Evolutionary conservation across 306 rosid species (phyloP).

Genomic region (Quercus cerris): DNA sequence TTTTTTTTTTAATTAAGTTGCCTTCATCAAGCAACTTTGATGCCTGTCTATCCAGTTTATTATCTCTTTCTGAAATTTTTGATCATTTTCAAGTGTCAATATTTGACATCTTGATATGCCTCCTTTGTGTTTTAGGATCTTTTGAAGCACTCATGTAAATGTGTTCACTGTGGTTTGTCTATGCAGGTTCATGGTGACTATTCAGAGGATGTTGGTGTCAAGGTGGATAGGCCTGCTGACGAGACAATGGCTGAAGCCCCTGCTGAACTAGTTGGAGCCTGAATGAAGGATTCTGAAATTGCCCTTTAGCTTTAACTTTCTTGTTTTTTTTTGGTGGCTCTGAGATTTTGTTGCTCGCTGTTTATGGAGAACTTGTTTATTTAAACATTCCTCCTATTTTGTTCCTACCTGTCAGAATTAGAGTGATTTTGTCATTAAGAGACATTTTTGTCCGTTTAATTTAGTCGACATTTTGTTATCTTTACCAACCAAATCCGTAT

Average conservation of each 20-base stretch:
- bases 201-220: conserved; percentile 68
- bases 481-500: neutral
- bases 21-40: neutral
- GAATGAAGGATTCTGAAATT: conserved; percentile 6
- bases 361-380: neutral
- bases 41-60: neutral
- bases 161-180: neutral
- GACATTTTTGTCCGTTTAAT: conserved; percentile 21
- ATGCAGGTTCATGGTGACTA: conserved; percentile 83
- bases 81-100: neutral
- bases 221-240: conserved; percentile 85
- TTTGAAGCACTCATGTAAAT: neutral
- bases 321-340: neutral
- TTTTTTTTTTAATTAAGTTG: neutral
- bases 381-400: neutral
- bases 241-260: conserved; percentile 52
- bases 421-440: conserved; percentile 12
- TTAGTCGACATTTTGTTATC: neutral
- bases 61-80: neutral
- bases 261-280: conserved; percentile 76
- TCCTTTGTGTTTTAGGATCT: neutral
- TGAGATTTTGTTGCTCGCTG: conserved; percentile 3
- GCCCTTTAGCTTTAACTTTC: neutral
- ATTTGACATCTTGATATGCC: neutral
- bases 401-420: conserved; percentile 17